Percentiles rank a stretch among this genome's conserved stretches.
phyloP scores from a whole-genome alignment of 2,329 filamentous ascomycete genomes.

The Pseudopyricularia javanii region DNA sequence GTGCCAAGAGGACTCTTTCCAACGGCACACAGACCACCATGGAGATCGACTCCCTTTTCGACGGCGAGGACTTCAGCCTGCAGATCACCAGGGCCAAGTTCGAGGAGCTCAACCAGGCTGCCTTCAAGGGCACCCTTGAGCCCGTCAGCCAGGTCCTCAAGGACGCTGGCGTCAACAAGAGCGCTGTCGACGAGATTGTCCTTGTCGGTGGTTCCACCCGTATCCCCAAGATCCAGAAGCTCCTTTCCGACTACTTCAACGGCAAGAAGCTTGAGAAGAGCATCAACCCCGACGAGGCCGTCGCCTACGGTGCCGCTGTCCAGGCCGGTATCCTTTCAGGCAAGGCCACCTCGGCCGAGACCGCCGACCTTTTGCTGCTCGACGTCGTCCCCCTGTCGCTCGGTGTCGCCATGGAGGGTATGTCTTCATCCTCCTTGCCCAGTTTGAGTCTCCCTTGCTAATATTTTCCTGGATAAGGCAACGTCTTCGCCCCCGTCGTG shows the following conservation, averaged over 20 bases:
- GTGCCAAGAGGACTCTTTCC: constrained; percentile 97
- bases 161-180: constrained; percentile 81
- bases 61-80: constrained; percentile 94
- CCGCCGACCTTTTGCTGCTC: constrained; percentile 83
- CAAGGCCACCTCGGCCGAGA: constrained; percentile 93
- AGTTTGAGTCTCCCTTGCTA: neutral
- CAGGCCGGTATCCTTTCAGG: constrained; percentile 98
- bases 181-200: constrained; percentile 91
- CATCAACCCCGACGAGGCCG: constrained; percentile 99
- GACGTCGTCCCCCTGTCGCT: constrained; percentile 95
- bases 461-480: constrained; percentile 28
- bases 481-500: constrained; percentile 95
- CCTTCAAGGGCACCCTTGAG: constrained; percentile 85
- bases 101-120: constrained; percentile 94
- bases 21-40: constrained; percentile 95
- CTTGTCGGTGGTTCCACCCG: constrained; percentile 97
- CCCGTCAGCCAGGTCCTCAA: constrained; percentile 95
- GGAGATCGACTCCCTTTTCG: constrained; percentile 97
- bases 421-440: neutral
- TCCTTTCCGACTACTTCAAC: constrained; percentile 97
- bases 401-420: constrained; percentile 92
- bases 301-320: constrained; percentile 96
- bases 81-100: constrained; percentile 98
- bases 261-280: constrained; percentile 99
- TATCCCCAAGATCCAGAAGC: constrained; percentile 98